Base-by-base conservation (phyloP, 768 basidiomycete species). In the Antrodiella citrinella region DNA sequence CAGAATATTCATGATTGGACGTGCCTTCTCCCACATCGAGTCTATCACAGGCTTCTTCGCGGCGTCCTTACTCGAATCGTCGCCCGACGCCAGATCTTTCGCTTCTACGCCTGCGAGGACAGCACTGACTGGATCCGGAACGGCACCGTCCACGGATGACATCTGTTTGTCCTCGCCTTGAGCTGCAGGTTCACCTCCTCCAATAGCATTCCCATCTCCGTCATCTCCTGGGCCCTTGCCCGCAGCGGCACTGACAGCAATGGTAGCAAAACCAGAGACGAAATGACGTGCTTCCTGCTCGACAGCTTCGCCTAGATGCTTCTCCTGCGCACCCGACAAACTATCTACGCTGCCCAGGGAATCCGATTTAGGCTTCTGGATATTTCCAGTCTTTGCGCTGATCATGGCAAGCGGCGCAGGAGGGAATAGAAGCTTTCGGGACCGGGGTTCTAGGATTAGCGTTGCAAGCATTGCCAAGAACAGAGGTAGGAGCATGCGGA, bases 201-300 rank as follows among this genome's bases (percentile, higher is more conserved):
- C 55, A 15, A 48, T 50, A 1, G 57, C 53, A 22, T 59, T 58
- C 7, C 54, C 55, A n/a, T 54, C 53, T 2, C 51, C 56, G 45
- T 65, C 66, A 2, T 56, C 55, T 3, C 54, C 53, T 1, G 55
- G 51, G 19, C 53, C 53, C 42, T 63, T 62, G 1, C 66, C 65
- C 24, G 59, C 60, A 13, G 67, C 63, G 42, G 63, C 59, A 9
- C 64, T 64, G 7, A 65, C 60, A 3, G 61, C 65, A 4, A 70
- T 57, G 7, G 62, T 59, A 0, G 64, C 64, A 18, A 70, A 35
- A 24, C 65, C 59, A 7, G 63, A 58, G 35, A 72, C 63, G 25
- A 67, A 65, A 43, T 64, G 62, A 20, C 61, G 59, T 4, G 69
- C 69, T 53, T 70, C 69, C 24, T 65, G 63, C 51, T 70, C 69